phyloP scores from a whole-genome alignment of 1,284 basidiomycete genomes.

The Leccinum subrobustum region DNA sequence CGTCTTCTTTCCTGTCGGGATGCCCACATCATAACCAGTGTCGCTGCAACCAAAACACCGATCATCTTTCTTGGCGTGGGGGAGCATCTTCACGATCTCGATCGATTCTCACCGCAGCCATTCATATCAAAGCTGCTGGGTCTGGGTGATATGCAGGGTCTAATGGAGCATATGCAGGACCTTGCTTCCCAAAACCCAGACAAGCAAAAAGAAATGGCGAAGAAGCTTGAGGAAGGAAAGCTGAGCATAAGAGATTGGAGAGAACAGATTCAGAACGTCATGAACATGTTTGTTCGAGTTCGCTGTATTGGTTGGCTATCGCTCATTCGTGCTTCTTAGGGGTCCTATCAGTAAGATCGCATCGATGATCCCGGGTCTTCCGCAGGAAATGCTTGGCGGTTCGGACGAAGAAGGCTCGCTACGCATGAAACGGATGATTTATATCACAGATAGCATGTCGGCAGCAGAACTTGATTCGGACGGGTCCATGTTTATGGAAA shows the following conservation, averaged over 20 bases:
- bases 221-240: constrained; percentile 97
- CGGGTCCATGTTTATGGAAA: constrained; percentile 83
- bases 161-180: constrained; percentile 98
- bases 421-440: constrained; percentile 97
- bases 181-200: constrained; percentile 91
- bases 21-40: constrained; percentile 48
- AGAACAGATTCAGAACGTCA: constrained; percentile 96
- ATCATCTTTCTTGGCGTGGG: constrained; percentile 99
- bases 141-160: constrained; percentile 92
- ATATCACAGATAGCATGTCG: constrained; percentile 98
- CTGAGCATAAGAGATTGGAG: constrained; percentile 97
- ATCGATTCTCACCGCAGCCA: constrained; percentile 93
- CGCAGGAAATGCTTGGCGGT: constrained; percentile 86
- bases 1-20: background rate
- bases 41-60: constrained; percentile 97
- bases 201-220: constrained; percentile 97
- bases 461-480: constrained; percentile 94
- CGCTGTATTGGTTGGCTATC: constrained; percentile 7
- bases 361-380: constrained; percentile 97
- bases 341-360: constrained; percentile 98
- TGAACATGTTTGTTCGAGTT: constrained; percentile 80
- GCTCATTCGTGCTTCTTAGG: constrained; percentile 44
- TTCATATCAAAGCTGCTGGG: constrained; percentile 98
- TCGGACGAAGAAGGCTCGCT: constrained; percentile 89
- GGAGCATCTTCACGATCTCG: constrained; percentile 95